Evolutionary conservation across 2,329 filamentous ascomycete species (phyloP), one percentile per base, ranked within the genome.

Genomic region (Stachybotrys elegans): DNA sequence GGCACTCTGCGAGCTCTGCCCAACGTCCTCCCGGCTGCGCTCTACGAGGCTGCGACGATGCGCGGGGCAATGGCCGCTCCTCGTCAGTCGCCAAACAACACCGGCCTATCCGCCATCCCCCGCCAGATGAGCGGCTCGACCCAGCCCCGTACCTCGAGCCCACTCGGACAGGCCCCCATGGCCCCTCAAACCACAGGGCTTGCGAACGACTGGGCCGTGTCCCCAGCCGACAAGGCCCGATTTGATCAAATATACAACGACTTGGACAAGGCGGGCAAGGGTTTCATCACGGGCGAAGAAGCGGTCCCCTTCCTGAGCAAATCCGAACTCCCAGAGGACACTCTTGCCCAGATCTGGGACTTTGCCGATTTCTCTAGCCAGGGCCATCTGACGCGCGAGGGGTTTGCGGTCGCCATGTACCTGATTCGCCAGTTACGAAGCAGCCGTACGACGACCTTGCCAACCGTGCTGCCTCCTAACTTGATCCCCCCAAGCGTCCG

Each of bases 401-500:
- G 95, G 56, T 98, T 98, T 60, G 90, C 93, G 0, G 90, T 98
- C 38, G 92, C 93, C 43, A 96, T 98, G 91, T 94, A 94, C 61
- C 75, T 98, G 41, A 96, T 98, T 56, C 81, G 91, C 48, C 88
- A 95, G 62, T 91, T 96, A 62, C 79, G 91, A 43, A 86, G 78
- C 51, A 85, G 83, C 49, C 81, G 81, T 45, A 61, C 70, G 23
- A 69, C 68, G 32, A 71, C 79, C 22, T 66, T 97, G 23, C 93
- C 93, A 3, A 72, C 84, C 19, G 76, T 80, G n/a, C 70, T 98
- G 34, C 91, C 92, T 9, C 72, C 83, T 0, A 91, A 85, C 53
- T 71, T 97, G 31, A 78, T 97, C 22, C 93, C 93, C 12, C 93
- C 92, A 4, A 89, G 83, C 60, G 81, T 96, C 78, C 86, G 93